A percentile compares a stretch with the other conserved stretches of the same genome.
phyloP scores from a whole-genome alignment of 202 grass and related monocot species.

The Setaria italica region DNA sequence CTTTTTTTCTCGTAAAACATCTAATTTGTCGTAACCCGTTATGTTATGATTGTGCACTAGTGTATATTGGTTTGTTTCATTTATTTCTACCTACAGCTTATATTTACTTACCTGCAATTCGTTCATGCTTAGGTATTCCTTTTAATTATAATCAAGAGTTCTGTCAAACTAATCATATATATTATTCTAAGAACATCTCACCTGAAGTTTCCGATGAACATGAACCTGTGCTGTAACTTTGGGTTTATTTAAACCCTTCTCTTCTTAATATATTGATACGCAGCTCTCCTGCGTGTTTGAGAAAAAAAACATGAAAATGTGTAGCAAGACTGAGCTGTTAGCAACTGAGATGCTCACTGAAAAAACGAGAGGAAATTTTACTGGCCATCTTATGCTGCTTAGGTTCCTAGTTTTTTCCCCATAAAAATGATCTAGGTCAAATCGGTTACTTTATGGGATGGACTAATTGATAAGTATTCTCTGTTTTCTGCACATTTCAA shows the following conservation, averaged over 20 bases:
- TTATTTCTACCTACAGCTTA: slow-evolving; percentile 19
- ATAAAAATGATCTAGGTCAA: slow-evolving; percentile 23
- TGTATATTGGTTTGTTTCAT: not conserved
- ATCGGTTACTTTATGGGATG: slow-evolving; percentile 25
- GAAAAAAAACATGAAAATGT: not conserved
- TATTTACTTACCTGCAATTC: slow-evolving; percentile 19
- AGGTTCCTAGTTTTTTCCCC: slow-evolving; percentile 7
- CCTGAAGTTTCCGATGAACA: slow-evolving; percentile 12
- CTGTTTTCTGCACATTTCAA: slow-evolving; percentile 21
- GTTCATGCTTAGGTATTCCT: not conserved
- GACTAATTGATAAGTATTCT: slow-evolving; percentile 14
- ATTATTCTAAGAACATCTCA: slow-evolving; percentile 21
- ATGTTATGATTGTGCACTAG: not conserved
- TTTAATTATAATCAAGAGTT: slow-evolving; percentile 24
- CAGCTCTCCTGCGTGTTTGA: too few relatives aligned
- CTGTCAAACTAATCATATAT: slow-evolving; percentile 19
- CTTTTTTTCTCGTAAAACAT: too few relatives aligned
- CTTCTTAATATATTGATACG: too few relatives aligned
- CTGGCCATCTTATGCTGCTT: slow-evolving; percentile 19
- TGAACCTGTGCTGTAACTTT: not conserved
- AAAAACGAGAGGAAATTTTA: slow-evolving; percentile 14
- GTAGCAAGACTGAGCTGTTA: slow-evolving; percentile 27
- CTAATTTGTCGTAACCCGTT: too few relatives aligned
- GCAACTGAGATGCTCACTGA: slow-evolving; percentile 16
- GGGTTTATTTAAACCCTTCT: too few relatives aligned